Base-by-base conservation (phyloP, 163 green algal species). In the Volvox carteri region DNA sequence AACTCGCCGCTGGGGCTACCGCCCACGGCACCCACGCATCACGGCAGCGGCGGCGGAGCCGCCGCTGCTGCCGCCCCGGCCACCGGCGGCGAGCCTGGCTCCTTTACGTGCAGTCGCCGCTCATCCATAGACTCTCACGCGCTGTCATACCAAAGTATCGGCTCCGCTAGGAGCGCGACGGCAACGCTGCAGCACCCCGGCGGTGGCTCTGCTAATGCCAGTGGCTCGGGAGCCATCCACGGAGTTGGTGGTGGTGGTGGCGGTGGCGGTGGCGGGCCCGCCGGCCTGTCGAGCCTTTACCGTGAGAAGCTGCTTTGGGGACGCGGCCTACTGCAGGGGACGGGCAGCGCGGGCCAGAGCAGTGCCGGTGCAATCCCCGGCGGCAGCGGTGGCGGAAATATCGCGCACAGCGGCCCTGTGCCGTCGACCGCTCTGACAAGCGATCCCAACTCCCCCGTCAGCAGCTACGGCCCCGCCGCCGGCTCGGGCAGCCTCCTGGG, bases 1-100 rank as follows among this genome's bases (percentile, higher is more conserved):
- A 87, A 35, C 67, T 87, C 81, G 11, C 81, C 81, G 30, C 65
- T 87, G 8, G 81, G 81, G 1, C 44, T 87, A 46, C 81, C 67
- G 65, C 81, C 81, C 8, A 65, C 33, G 62, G 81, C 14, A 18
- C 25, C 44, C 25, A 30, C 33, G 18, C 70, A 78, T 8, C 73
- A 25, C 30, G 60, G 42, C 78, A 9, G 19, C 54, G n/a, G 12
- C 52, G 54, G 62, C 50, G 30, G 78, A 23, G 56, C 11, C 35
- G 78, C 19, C 78, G 56, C 23, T 41, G n/a, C 18, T 39, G 78
- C 25, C 78, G 39, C 25, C 56, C 37, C 25, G 9, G 56, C 0
- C 65, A 21, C 28, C 65, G 60, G 18, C 81, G 65, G 65, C 42
- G 41, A n/a, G 21, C 39, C 33, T 44, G 81, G 46, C n/a, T 78